Evolutionary conservation across 768 basidiomycete species (phyloP), one percentile per base, ranked within the genome.

Genomic region (Lactifluus echinatus): DNA sequence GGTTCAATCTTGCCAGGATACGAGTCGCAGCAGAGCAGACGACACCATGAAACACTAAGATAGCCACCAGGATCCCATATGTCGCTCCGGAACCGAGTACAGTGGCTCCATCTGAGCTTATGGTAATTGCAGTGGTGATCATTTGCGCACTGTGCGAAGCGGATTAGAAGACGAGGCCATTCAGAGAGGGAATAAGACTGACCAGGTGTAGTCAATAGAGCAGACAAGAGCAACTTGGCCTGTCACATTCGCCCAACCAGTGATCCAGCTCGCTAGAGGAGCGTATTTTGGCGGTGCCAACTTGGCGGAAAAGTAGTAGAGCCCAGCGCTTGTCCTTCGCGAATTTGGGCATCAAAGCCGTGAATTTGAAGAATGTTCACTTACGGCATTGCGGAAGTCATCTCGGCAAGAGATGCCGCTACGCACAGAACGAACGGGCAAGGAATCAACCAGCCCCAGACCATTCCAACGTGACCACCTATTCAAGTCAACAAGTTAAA

Each of bases 251-350:
- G 85, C 83, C 84, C 84, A 86, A 7, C 83, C 81, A 45, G 81
- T 83, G 51, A 83, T 76, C 81, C 81, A 83, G 61, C 83, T 82
- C 1, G 83, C 80, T 50, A 89, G 69, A 7, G 84, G 75, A 2
- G 82, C 75, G 54, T 81, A 80, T 63, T 76, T 74, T 6, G 76
- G 75, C 1, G 84, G 83, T 2, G 87, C 86, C 43, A 89, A 68
- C 65, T 84, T 87, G 0, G 86, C 83, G 2, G 86, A 84, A 68
- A 87, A 88, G 67, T 87, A 89, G 67, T 88, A 88, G 17, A 89
- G 72, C 0, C 86, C 87, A 7, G 87, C 86, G 60, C 86, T 88
- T 23, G 87, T 89, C 51, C 86, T 88, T 51, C 12, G n/a, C 29
- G 26, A 1, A 28, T 19, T 19, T 24, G 52, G 47, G 8, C 26